These are phyloP conservation scores for Boletus insuetus DNA, from an alignment of 768 basidiomycete species.

Conservation along the genomic window DNA sequence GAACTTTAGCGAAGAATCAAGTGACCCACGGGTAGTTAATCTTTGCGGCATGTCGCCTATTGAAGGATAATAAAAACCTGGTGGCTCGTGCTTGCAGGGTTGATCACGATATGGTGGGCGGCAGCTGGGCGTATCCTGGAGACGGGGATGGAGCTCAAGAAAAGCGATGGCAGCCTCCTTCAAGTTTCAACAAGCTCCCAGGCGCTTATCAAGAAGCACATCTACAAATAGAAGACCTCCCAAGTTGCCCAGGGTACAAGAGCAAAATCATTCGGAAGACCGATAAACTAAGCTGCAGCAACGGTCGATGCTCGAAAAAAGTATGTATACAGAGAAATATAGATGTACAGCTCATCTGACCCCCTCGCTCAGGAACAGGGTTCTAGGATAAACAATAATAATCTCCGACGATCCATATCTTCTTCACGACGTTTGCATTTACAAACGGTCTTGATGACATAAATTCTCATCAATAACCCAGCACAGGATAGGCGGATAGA, in stretches of 20 bases:
- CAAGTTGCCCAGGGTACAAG: neutral
- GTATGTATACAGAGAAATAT: neutral
- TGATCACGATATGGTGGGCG: neutral
- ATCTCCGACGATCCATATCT: neutral
- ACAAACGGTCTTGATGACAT: slow-evolving; percentile 23
- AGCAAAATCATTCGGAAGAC: neutral
- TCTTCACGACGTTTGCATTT: slow-evolving; percentile 1
- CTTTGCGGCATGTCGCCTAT: too few relatives aligned
- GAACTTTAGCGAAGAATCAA: too few relatives aligned
- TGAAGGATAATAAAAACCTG: too few relatives aligned
- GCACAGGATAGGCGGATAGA: neutral
- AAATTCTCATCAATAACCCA: neutral
- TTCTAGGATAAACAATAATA: slow-evolving; percentile 25
- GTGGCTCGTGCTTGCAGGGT: neutral
- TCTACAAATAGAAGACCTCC: slow-evolving; percentile 4
- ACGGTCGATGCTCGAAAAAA: neutral
- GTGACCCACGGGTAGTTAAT: neutral
- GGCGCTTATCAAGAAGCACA: slow-evolving; percentile 2
- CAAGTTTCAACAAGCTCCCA: neutral
- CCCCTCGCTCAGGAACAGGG: neutral
- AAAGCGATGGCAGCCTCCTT: neutral
- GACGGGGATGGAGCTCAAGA: neutral
- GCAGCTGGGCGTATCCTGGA: neutral
- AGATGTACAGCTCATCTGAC: slow-evolving; percentile 2
- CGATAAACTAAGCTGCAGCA: neutral